Evolutionary conservation across 2,329 filamentous ascomycete genomes (phyloP).

Genomic region (Lasiodiplodia gonubiensis): DNA sequence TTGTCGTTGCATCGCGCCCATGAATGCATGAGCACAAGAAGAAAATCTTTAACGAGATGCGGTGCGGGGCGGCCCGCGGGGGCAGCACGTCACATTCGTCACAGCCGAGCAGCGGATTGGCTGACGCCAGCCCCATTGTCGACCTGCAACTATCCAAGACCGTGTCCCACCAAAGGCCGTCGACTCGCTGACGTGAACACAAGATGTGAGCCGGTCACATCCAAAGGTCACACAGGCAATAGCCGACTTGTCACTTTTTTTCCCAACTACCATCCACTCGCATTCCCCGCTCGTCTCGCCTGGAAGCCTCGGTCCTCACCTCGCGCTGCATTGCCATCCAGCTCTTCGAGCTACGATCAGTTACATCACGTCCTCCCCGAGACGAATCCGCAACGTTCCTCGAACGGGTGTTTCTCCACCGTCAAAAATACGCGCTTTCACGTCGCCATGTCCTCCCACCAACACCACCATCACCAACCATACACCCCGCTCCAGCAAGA

Average conservation of each 20-base stretch:
- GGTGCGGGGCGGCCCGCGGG: slow-evolving; percentile 14
- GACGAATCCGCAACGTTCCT: not conserved
- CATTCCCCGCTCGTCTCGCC: not conserved
- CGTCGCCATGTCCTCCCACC: not conserved
- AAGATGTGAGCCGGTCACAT: slow-evolving; percentile 5
- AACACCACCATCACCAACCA: not conserved
- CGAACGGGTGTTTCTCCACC: not conserved
- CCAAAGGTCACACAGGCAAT: not conserved
- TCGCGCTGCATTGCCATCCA: not conserved
- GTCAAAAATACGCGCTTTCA: not conserved
- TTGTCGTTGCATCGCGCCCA: not conserved
- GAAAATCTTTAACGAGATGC: not conserved
- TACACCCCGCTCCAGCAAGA: slow-evolving; percentile 38
- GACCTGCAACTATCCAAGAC: not conserved
- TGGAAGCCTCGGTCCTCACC: not conserved
- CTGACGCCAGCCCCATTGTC: not conserved
- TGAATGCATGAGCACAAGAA: not conserved
- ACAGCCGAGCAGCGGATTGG: slow-evolving; percentile 2
- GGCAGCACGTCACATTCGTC: slow-evolving; percentile 1
- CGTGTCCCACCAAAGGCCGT: not conserved
- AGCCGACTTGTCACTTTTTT: slow-evolving; percentile 22
- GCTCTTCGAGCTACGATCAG: not conserved
- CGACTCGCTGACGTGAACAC: slow-evolving; percentile 7
- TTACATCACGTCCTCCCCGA: not conserved
- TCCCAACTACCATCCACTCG: not conserved